phyloP scores from a whole-genome alignment of 2,329 filamentous ascomycete species.

The Ascosphaera apis region DNA sequence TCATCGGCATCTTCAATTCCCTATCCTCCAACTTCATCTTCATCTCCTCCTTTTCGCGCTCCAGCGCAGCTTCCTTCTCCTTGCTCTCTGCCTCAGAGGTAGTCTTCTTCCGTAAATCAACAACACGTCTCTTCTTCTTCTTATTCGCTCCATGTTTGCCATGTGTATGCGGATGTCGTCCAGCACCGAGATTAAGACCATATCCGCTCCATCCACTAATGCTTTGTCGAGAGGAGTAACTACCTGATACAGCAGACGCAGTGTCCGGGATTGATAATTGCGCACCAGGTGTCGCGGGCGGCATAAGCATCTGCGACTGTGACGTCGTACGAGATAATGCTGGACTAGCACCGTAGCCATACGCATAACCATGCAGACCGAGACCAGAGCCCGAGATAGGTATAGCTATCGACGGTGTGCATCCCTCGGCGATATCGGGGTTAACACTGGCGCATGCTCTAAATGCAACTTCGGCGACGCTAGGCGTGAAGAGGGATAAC shows the following conservation, averaged over 20 bases:
- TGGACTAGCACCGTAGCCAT: not conserved
- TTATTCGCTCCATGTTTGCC: conserved; percentile 17
- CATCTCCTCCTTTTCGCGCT: not conserved
- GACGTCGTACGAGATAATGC: not conserved
- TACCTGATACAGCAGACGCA: conserved; percentile 38
- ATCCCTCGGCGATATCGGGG: not conserved
- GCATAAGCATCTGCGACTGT: not conserved
- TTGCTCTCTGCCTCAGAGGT: not conserved
- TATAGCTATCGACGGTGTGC: not conserved
- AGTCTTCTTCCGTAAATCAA: conserved; percentile 18
- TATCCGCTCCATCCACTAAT: conserved; percentile 10
- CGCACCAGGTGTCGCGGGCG: not conserved
- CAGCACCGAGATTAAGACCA: conserved; percentile 17
- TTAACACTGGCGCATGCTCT: conserved; percentile 56
- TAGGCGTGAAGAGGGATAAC: conserved; percentile 71
- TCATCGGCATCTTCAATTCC: not conserved
- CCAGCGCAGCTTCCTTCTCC: not conserved
- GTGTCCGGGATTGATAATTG: conserved; percentile 40
- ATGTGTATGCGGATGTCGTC: conserved; percentile 22
- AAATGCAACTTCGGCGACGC: conserved; percentile 76
- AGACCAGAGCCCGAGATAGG: not conserved
- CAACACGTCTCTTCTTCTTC: conserved; percentile 23
- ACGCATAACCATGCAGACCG: not conserved
- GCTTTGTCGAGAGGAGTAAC: not conserved
- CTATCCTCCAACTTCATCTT: not conserved